Evolutionary conservation across 2,329 filamentous ascomycete species (phyloP), one percentile per base, ranked within the genome.

Genomic region (Diaporthe ilicicola): DNA sequence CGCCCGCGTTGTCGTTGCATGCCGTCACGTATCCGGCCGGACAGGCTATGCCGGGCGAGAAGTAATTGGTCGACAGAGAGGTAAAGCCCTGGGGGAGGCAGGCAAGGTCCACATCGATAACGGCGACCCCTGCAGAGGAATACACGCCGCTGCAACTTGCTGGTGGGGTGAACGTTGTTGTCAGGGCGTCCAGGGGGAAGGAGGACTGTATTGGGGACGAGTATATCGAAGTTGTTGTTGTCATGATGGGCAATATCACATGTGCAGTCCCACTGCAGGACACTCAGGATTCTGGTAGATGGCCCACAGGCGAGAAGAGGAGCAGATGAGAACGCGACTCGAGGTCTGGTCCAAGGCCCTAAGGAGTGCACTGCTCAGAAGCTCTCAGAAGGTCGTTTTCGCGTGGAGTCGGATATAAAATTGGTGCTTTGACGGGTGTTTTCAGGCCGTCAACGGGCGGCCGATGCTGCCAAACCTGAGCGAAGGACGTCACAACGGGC

Each of bases 1-100:
- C 75, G 15, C 76, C 76, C 2, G 67, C 74, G 34, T 74, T 77
- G 74, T 75, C 39, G 76, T 69, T 78, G 62, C 81, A 82, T 9
- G 74, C 77, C 9, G 74, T 75, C n/a, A 77, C 78, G 78, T 71
- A 73, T 13, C 71, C 71, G 1, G 71, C 50, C 1, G 71, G 71
- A n/a, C 71, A 72, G 32, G 19, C 76, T 74, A 72, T 48, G 13
- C 71, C 71, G 3, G 71, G 71, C 0, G 68, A 70, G 68, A 72
- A 72, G 34, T 70, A 72, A 15, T 65, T 53, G 13, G 67, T 70
- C 5, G 71, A 48, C 7, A 62, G 39, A 6, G 51, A 51, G 6
- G 48, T 53, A 48, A 70, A 72, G 53, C 71, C 71, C 4, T 65
- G 22, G 12, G 71, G 71, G 19, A 72, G 61, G 62, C 71, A 72